These are phyloP conservation scores for Diaporthe ampelina DNA, from an alignment of 2,329 filamentous ascomycete species.

Conservation along the genomic window DNA sequence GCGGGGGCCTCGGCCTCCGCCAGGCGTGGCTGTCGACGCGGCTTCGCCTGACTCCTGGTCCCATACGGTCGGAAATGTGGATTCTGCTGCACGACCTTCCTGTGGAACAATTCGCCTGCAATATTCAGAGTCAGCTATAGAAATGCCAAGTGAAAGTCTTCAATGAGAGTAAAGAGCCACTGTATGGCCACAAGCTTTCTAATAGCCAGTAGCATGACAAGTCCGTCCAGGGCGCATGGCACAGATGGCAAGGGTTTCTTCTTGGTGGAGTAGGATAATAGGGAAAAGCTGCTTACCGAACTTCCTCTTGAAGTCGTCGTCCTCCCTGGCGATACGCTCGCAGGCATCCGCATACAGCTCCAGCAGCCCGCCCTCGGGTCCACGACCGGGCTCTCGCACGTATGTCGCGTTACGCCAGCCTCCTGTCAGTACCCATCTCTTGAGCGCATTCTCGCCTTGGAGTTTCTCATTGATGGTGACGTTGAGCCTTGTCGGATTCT, in stretches of 20 bases:
- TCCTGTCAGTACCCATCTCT: slow-evolving; percentile 6
- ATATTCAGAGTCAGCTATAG: too few species aligned
- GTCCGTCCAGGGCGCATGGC: too few species aligned
- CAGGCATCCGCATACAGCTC: background rate
- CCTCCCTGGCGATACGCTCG: slow-evolving; percentile 9
- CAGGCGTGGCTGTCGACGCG: background rate
- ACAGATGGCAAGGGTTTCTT: too few species aligned
- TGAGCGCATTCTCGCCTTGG: background rate
- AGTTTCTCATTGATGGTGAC: background rate
- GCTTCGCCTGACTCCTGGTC: background rate
- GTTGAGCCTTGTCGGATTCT: background rate
- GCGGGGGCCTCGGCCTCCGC: background rate
- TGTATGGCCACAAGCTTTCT: too few species aligned
- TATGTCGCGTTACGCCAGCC: background rate
- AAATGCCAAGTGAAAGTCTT: too few species aligned
- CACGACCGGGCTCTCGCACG: background rate
- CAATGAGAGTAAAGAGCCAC: too few species aligned
- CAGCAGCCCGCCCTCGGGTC: background rate
- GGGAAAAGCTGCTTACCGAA: background rate
- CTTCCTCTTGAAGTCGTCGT: background rate
- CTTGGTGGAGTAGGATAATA: too few species aligned
- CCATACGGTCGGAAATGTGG: background rate
- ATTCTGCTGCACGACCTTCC: background rate
- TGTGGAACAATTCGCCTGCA: background rate
- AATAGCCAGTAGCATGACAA: too few species aligned